These are phyloP conservation scores for Chenopodium formosanum DNA, from an alignment of 148 eudicot species.

Conservation along the genomic window DNA sequence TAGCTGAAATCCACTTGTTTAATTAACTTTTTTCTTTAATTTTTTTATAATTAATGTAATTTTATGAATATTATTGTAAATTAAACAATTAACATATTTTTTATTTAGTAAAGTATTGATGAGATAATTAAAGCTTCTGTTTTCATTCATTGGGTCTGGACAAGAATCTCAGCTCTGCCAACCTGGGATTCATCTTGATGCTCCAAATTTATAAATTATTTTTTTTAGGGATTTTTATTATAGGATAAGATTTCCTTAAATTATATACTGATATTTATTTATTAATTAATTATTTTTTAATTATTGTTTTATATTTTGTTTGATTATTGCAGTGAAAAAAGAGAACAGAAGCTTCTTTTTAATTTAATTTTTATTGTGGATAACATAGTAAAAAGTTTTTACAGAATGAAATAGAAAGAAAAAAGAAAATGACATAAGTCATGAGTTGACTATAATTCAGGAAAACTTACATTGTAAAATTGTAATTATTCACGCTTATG, in stretches of 20 bases:
- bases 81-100: neutral
- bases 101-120: neutral
- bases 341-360: slow-evolving; percentile 46
- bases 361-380: slow-evolving; percentile 11
- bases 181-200: slow-evolving; percentile 54
- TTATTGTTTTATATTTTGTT: slow-evolving; percentile 9
- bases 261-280: no score
- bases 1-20: slow-evolving; percentile 42
- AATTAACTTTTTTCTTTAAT: slow-evolving; percentile 12
- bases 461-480: neutral
- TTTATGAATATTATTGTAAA: slow-evolving; percentile 1
- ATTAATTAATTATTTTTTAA: neutral
- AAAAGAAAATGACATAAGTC: slow-evolving; percentile 31
- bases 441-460: slow-evolving; percentile 47
- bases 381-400: slow-evolving; percentile 16
- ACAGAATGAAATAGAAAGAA: neutral
- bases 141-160: slow-evolving; percentile 49
- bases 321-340: slow-evolving; percentile 23
- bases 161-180: slow-evolving; percentile 49
- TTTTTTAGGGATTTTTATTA: neutral
- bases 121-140: slow-evolving; percentile 20
- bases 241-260: neutral
- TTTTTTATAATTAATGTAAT: neutral
- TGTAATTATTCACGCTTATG: slow-evolving; percentile 42
- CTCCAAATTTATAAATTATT: neutral